Evolutionary conservation across 495 filamentous ascomycete genomes (phyloP), one percentile per base, ranked within the genome.

Genomic region (Patellaria atrata): DNA sequence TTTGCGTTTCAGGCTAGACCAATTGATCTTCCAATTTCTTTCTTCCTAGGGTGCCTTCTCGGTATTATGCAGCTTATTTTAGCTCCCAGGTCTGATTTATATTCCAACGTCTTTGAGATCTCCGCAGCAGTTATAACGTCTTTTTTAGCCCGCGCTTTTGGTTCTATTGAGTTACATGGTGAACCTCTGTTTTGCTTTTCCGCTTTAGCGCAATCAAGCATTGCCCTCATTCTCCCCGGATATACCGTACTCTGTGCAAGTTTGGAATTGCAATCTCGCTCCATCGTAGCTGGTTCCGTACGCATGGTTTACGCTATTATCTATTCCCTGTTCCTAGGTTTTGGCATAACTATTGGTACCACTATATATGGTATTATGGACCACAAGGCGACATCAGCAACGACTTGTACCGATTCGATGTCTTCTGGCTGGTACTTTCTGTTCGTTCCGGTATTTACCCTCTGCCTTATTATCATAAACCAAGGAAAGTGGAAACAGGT

Each of bases 271-370:
- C 87, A 94, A 53, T 87, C 79, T 6, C 68, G 71, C 33, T 77
- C 75, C 39, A 76, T 96, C 30, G 77, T 94, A 4, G 83, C 87
- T 12, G 87, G 87, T 1, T 86, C 82, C 4, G 81, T 94, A 8
- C 81, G 87, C 29, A 86, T 94, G 78, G 82, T 96, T 4, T 94
- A 94, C 44, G 83, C 87, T 5, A 79, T 94, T 35, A 87, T 94
- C 20, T 94, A 94, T 56, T 87, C 86, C 0, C 65, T 94, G 1
- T 92, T 94, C 56, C 75, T 96, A 5, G 87, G 87, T n/a, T 94
- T 87, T 47, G 89, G 87, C 5, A 93, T 96, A 46, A 94, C 89
- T 4, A 82, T 96, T 22, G 87, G 87, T 17, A 87, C 87, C 0
- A 79, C 80, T 2, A 64, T 96, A 5, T 94, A 91, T 47, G 89